Conservation (phyloP, 2,329 filamentous ascomycete species). For the Corniculantispora saksenae region DNA sequence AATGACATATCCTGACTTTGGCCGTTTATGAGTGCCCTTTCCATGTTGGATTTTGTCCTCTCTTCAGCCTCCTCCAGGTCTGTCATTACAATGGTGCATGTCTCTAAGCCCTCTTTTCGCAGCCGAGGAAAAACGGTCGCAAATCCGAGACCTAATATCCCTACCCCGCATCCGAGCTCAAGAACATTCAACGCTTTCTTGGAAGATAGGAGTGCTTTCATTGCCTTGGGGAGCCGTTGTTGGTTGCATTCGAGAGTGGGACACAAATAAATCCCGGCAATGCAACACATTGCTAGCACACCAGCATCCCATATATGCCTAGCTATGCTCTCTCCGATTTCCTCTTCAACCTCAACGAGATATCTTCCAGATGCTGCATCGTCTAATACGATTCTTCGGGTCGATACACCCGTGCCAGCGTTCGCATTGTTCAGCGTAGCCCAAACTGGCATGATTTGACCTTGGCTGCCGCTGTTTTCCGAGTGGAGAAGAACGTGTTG, state of each 20-base stretch:
- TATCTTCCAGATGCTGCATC: conserved; percentile 25
- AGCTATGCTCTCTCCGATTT: conserved; percentile 61
- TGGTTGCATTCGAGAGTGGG: conserved; percentile 30
- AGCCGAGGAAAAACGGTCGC: conserved; percentile 36
- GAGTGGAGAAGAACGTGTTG: conserved; percentile 27
- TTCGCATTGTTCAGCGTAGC: conserved; percentile 32
- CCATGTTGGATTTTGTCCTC: conserved; percentile 50
- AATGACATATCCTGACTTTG: conserved; percentile 32
- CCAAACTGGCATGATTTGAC: conserved; percentile 48
- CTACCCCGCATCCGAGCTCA: conserved; percentile 59
- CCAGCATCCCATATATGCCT: conserved; percentile 62
- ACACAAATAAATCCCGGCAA: conserved; percentile 32
- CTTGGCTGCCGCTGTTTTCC: conserved; percentile 24
- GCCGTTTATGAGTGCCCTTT: conserved; percentile 22
- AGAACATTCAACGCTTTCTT: conserved; percentile 43
- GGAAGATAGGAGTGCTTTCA: conserved; percentile 33
- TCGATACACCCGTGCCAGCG: conserved; percentile 28
- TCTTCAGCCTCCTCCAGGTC: conserved; percentile 57
- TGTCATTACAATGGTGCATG: conserved; percentile 50
- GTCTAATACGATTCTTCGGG: conserved; percentile 32
- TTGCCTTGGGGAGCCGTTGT: conserved; percentile 30
- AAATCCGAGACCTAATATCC: conserved; percentile 55
- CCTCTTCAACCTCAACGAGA: conserved; percentile 51
- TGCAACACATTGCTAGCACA: conserved; percentile 43
- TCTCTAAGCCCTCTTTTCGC: conserved; percentile 21